Evolutionary conservation across 2,329 filamentous ascomycete genomes (phyloP), one percentile per base, ranked within the genome.

Genomic region (Tolypocladium ovalisporum): DNA sequence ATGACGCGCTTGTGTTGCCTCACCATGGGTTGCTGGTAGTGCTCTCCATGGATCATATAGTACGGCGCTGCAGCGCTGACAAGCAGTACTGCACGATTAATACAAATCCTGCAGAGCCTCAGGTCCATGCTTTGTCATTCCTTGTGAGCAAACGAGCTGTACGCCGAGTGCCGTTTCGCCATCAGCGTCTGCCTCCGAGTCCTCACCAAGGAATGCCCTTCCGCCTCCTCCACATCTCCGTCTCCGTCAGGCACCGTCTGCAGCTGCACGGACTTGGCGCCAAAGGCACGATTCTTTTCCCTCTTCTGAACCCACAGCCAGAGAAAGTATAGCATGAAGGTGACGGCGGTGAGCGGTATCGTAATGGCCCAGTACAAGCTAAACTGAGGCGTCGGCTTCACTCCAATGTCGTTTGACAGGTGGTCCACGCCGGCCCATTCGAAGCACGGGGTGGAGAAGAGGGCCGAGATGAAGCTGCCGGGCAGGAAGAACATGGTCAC

Each of bases 401-500:
- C 63, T 0, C 61, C 65, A 7, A 74, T 73, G 17, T 54, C 57
- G 2, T 54, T 57, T 1, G 62, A 62, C 1, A 34, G 51, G 0
- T 54, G 34, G 4, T 67, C 56, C 22, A 67, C 60, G 52, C 59
- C 52, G 47, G 64, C 63, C 71, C 70, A 74, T 29, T 70, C 63
- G 56, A 74, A 73, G 55, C 67, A 63, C 7, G 64, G 42, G 9
- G 70, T 71, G 4, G 71, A 73, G 59, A 76, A 75, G n/a, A 75
- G 65, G 1, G 73, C 71, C 0, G 73, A 72, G 19, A 75, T 66
- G 55, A 76, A 76, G 57, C 69, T 75, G 0, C 73, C 73, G 0
- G 73, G 73, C 2, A 76, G 65, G 61, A 75, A 75, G 39, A 75
- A 67, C 73, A 75, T 75, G 58, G 73, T 73, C 24, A 76, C 71